Evolutionary conservation across 2,329 filamentous ascomycete species (phyloP).

Genomic region (Elsinoe arachidis): DNA sequence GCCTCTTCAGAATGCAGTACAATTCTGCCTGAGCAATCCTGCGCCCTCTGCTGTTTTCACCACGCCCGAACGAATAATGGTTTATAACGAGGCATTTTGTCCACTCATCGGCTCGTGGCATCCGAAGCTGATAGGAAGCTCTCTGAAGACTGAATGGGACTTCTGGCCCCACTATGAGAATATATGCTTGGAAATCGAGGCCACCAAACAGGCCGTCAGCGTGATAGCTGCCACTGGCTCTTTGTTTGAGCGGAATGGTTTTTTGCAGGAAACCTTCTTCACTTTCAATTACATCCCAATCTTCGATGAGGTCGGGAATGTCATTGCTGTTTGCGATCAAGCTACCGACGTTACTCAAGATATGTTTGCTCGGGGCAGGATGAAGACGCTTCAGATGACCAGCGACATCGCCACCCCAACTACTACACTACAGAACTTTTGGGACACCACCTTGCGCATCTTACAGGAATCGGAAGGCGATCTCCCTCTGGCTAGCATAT

Average conservation of each 20-base stretch:
- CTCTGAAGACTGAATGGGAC: constrained; percentile 13
- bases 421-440: not conserved
- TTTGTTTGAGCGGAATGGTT: constrained; percentile 14
- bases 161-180: constrained; percentile 12
- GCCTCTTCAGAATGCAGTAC: not conserved
- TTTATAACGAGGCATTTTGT: constrained; percentile 16
- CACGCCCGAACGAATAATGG: constrained; percentile 4
- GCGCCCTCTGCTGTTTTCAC: not conserved
- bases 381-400: constrained; percentile 3
- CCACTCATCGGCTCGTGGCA: constrained; percentile 7
- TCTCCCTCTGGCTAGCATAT: constrained; percentile 1
- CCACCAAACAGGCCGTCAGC: constrained; percentile 7
- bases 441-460: not conserved
- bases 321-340: constrained; percentile 16
- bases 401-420: constrained; percentile 3
- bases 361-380: constrained; percentile 15
- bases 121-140: constrained; percentile 12
- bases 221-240: constrained; percentile 13
- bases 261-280: constrained; percentile 15
- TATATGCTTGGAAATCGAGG: constrained; percentile 14
- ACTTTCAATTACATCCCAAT: constrained; percentile 16
- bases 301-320: constrained; percentile 6
- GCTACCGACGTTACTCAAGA: constrained; percentile 15
- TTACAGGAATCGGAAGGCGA: not conserved
- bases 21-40: not conserved